phyloP scores from a whole-genome alignment of 257 asterid genomes.

The Gentiana dahurica region DNA sequence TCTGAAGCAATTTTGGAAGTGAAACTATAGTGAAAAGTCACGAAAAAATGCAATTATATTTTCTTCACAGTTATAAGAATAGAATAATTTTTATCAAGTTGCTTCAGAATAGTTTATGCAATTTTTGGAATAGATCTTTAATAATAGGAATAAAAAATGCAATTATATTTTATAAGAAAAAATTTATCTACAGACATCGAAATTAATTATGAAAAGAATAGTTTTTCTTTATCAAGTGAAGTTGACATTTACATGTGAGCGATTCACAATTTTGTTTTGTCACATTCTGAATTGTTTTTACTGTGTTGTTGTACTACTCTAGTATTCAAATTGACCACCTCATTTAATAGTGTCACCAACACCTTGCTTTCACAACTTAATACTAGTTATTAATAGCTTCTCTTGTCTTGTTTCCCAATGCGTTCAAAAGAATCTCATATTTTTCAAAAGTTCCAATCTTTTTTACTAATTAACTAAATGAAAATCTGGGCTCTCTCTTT shows the following conservation, averaged over 20 bases:
- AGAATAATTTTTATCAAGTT: too few relatives aligned
- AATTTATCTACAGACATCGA: too few relatives aligned
- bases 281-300: constrained; percentile 3
- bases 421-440: constrained; percentile 3
- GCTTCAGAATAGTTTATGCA: too few relatives aligned
- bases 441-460: not conserved
- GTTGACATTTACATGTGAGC: not conserved
- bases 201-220: too few relatives aligned
- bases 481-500: not conserved
- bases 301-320: not conserved
- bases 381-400: not conserved
- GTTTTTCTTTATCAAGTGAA: constrained; percentile 2
- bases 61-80: too few relatives aligned
- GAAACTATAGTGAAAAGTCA: too few relatives aligned
- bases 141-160: too few relatives aligned
- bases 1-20: too few relatives aligned
- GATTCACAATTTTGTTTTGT: constrained; percentile 4
- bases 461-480: not conserved
- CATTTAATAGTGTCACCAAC: constrained; percentile 7
- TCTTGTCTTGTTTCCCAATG: constrained; percentile 2
- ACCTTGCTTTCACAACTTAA: not conserved
- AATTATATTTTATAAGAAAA: too few relatives aligned
- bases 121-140: too few relatives aligned
- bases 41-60: too few relatives aligned
- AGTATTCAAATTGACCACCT: not conserved